A percentile compares a stretch with the other conserved stretches of the same genome.
These are phyloP conservation scores for Chlamydomonas eustigma DNA, from an alignment of 139 green algal genomes.

Conservation along the genomic window DNA sequence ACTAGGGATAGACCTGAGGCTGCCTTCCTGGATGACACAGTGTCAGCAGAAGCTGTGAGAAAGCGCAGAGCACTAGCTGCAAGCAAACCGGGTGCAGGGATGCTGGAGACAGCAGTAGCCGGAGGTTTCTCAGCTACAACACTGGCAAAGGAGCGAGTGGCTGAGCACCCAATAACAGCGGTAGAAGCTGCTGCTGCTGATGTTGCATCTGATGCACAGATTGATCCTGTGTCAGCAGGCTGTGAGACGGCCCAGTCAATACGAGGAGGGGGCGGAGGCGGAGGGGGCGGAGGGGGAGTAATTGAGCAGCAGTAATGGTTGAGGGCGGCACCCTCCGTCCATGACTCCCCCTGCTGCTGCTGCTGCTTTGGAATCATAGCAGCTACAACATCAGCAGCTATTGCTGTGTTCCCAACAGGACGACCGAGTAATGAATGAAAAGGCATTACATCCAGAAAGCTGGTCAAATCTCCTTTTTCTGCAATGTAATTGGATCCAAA, in stretches of 20 bases:
- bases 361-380: background rate
- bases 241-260: background rate
- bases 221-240: background rate
- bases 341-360: background rate
- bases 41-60: no score
- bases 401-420: no score
- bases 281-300: background rate
- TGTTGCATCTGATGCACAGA: background rate
- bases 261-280: background rate
- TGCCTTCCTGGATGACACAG: no score
- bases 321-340: background rate
- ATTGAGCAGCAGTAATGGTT: background rate
- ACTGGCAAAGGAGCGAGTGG: background rate
- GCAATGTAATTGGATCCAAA: no score
- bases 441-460: no score
- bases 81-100: no score
- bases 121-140: background rate
- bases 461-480: no score
- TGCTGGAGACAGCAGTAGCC: no score
- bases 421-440: no score
- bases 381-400: background rate
- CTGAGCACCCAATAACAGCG: no score
- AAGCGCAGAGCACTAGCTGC: no score
- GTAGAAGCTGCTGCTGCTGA: background rate
- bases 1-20: no score